Evolutionary conservation across 1,139 yeast species (phyloP), one percentile per base, ranked within the genome.

Genomic region (Hemisphaericaspora lyxosophila): DNA sequence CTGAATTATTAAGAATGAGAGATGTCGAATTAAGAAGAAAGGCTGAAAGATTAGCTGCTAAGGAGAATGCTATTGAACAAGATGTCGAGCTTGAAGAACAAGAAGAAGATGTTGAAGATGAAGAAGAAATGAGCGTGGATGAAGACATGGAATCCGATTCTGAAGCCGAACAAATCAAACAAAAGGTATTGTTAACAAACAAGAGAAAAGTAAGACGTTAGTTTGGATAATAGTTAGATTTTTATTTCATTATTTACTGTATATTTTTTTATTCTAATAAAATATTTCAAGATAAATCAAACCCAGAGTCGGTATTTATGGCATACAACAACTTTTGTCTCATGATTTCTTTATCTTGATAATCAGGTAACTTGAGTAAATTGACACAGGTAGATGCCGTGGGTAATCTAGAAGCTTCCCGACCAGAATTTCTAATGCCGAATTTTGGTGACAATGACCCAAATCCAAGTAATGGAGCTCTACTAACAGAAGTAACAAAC

Each of bases 311-410:
- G 0, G 89, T 73, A 42, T 79, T 78, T 35, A 92, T 88, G 1
- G 95, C 81, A 55, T 85, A 86, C 24, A 87, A 57, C 36, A 92
- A 60, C 55, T 89, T 90, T 38, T 73, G 62, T 41, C 73, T 70
- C 35, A 92, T 62, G 3, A 74, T 36, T 33, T 68, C 61, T 54
- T 82, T 85, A 51, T 84, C 68, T 45, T 66, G 63, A 57, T 92
- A 92, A 55, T 87, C 85, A 0, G 98, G 98, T 30, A 94, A 60
- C 53, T 85, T 89, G 44, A 92, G 67, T 42, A 92, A 60, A 55
- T 92, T 94, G 19, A 89, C 88, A 67, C 98, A 92, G 0, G 99
- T 92, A 0, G 96, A 80, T 0, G 97, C 86, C 0, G 97, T 88
- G 0, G 98, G 98, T 31, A 92, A 67, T 30, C 95, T 66, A 4